phyloP scores from a whole-genome alignment of 2,329 filamentous ascomycete genomes.

The Hypoxylon sp. region DNA sequence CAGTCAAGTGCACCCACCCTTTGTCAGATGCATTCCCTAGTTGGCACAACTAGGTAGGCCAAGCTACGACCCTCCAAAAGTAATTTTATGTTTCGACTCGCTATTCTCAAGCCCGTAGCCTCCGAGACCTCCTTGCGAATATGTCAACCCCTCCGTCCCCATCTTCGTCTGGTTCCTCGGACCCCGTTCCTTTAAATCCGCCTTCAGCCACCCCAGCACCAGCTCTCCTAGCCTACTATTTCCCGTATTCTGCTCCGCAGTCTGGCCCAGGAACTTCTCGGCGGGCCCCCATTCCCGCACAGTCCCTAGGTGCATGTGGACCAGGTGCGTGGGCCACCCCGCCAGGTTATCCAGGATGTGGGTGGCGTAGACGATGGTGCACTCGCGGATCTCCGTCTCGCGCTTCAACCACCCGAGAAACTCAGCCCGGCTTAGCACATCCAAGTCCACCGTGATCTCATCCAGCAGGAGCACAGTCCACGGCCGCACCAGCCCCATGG shows the following conservation, averaged over 20 bases:
- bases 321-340: constrained; percentile 94
- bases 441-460: constrained; percentile 97
- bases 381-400: constrained; percentile 86
- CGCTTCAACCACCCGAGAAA: constrained; percentile 89
- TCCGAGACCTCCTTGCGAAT: constrained; percentile 66
- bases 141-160: constrained; percentile 76
- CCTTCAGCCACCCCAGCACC: constrained; percentile 87
- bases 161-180: constrained; percentile 74
- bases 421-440: constrained; percentile 85
- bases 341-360: constrained; percentile 97
- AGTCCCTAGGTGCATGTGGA: constrained; percentile 92
- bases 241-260: constrained; percentile 65
- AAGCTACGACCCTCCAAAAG: background rate
- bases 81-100: constrained; percentile 47
- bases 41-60: background rate
- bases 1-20: constrained; percentile 39
- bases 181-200: constrained; percentile 83
- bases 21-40: background rate
- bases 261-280: constrained; percentile 74
- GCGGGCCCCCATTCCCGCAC: constrained; percentile 89
- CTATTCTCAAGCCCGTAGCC: constrained; percentile 71
- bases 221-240: constrained; percentile 90
- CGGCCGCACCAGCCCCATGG: constrained; percentile 93
- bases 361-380: constrained; percentile 97
- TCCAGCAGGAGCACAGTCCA: constrained; percentile 94